phyloP scores from a whole-genome alignment of 768 basidiomycete genomes.

The Russula brevipes region DNA sequence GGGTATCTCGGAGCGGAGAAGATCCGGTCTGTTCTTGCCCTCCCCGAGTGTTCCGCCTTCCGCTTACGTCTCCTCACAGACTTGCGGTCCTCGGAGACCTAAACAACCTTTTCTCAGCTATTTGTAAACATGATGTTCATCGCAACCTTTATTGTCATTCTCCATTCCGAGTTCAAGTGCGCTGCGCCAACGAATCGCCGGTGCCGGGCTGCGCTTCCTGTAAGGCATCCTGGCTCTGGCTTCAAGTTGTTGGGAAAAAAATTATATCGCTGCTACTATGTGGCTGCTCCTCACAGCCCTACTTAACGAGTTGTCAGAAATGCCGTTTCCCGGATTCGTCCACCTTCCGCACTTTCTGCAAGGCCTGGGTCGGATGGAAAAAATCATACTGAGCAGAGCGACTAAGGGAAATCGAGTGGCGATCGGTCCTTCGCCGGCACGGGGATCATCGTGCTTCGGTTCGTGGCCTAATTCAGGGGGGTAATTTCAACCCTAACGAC shows the following conservation, averaged over 20 bases:
- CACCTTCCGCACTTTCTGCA: constrained; percentile 2
- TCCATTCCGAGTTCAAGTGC: background rate
- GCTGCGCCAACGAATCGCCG: background rate
- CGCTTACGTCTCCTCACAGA: background rate
- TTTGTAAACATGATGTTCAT: too few relatives aligned
- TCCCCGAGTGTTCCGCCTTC: background rate
- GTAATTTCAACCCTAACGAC: background rate
- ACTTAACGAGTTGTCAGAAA: background rate
- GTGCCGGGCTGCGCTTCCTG: background rate
- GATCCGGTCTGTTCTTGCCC: background rate
- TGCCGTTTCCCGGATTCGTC: background rate
- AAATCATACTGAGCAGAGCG: background rate
- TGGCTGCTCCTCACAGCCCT: background rate
- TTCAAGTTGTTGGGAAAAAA: background rate
- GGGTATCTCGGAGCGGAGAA: background rate
- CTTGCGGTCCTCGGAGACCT: too few relatives aligned
- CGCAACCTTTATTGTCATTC: too few relatives aligned
- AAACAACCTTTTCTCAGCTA: too few relatives aligned
- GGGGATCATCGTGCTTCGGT: background rate
- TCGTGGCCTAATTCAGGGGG: background rate
- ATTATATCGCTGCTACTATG: background rate
- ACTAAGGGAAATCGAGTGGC: background rate
- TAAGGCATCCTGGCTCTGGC: too few relatives aligned
- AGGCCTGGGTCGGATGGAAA: background rate
- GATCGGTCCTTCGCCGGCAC: background rate